Evolutionary conservation across 164 flowering plant genomes (phyloP).

Genomic region (Echeveria elegans): DNA sequence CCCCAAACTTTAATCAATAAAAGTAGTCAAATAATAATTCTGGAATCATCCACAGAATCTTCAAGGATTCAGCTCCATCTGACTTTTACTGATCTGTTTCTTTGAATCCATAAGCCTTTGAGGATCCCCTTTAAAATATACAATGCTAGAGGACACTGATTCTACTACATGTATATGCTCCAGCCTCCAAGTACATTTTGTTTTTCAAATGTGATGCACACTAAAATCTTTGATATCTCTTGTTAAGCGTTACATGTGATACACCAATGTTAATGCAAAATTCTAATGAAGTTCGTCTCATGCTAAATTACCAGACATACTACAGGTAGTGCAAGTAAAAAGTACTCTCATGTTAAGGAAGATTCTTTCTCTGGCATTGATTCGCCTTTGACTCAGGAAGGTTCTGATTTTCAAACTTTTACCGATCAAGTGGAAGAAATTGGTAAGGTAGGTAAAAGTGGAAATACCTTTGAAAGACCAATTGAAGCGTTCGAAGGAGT

Average conservation of each 20-base stretch:
- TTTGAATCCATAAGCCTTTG: no score
- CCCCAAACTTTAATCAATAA: background rate
- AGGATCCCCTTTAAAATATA: no score
- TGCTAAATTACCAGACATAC: constrained; percentile 21
- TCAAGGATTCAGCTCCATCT: no score
- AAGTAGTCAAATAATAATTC: background rate
- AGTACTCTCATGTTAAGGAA: constrained; percentile 29
- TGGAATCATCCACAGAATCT: background rate
- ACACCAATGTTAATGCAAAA: no score
- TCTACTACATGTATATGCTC: no score
- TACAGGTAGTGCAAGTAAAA: constrained; percentile 24
- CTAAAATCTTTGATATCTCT: no score
- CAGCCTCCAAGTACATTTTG: no score
- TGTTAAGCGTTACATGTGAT: no score
- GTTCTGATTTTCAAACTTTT: constrained; percentile 32
- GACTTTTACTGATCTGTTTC: no score
- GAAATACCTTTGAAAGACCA: constrained; percentile 26
- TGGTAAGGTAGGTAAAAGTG: constrained; percentile 27
- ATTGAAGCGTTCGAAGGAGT: constrained; percentile 39
- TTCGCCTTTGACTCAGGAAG: constrained; percentile 29
- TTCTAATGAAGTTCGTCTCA: no score
- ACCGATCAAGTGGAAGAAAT: constrained; percentile 50
- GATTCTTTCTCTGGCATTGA: constrained; percentile 65
- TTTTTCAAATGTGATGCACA: no score
- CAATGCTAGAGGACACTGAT: no score